Base-by-base conservation (phyloP, 805 yeast species). In the Candida loeiensis region DNA sequence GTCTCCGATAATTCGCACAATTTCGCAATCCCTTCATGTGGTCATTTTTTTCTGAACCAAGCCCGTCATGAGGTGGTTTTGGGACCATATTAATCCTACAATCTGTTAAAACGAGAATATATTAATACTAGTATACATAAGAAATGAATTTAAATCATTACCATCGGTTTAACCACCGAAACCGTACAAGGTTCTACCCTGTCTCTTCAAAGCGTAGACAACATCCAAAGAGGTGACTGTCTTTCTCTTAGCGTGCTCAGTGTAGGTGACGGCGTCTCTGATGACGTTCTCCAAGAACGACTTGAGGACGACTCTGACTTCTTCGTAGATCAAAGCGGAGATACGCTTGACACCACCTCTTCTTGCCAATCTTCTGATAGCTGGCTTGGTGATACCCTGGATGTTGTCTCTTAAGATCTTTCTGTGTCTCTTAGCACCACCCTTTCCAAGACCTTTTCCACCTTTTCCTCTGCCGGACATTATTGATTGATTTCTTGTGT, bases 321-420 rank as follows among this genome's bases (percentile, higher is more conserved):
- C 96, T 76, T 91, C 99, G 79, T 91, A 91, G 70, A 91, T 91
- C 68, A 90, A 77, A 71, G 96, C 98, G 50, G 98, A 91, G 64
- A 91, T 91, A 86, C 99, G 96, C 85, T 91, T 91, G 67, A 91
- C 99, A 90, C 99, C 99, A 78, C 99, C 99, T 87, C 99, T 89
- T 84, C 99, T 91, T 39, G 99, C 99, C 63, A 91, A 85, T 87
- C 99, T 91, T 80, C 99, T 89, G 67, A 91, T 91, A 66, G 99
- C 99, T 68, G 99, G 99, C 82, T 91, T 91, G 50, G 99, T 91
- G 69, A 91, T 91, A 80, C 99, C 99, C 77, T 90, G 97, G 58
- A 93, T 91, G 91, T 91, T 93, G 74, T 93, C 99, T 81, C 98
- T 90, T 55, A 90, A 80, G 74, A 91, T 87, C 87, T 90, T 90